A percentile compares a stretch with the other conserved stretches of the same genome.
Conservation (phyloP, 1,139 yeast genomes). For the Blastobotrys persicus region DNA sequence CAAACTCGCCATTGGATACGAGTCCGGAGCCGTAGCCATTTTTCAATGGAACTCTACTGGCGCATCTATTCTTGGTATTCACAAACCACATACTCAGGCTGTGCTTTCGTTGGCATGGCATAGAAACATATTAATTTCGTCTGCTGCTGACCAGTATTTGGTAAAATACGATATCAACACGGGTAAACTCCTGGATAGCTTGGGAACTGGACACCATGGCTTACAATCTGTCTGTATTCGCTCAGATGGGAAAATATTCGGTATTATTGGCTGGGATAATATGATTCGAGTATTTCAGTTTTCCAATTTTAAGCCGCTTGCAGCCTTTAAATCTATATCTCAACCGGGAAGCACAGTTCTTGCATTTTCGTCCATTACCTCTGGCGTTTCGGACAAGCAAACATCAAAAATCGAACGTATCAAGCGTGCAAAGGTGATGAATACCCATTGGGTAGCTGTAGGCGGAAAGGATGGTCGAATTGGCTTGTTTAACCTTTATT, state of each 20-base stretch:
- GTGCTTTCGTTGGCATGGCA: conserved; percentile 32
- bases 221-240: conserved; percentile 32
- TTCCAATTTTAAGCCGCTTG: conserved; percentile 29
- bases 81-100: conserved; percentile 37
- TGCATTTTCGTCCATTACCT: conserved; percentile 24
- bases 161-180: conserved; percentile 27
- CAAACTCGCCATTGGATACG: conserved; percentile 39
- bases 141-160: conserved; percentile 37
- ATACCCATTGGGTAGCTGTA: conserved; percentile 36
- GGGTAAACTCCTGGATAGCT: conserved; percentile 10
- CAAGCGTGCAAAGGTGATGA: not conserved
- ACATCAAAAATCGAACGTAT: conserved; percentile 1
- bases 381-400: not conserved
- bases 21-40: conserved; percentile 32
- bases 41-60: not conserved
- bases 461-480: conserved; percentile 42
- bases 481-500: conserved; percentile 34
- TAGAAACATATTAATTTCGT: conserved; percentile 21
- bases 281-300: conserved; percentile 34
- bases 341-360: conserved; percentile 31
- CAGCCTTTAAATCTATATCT: conserved; percentile 34
- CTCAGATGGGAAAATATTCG: conserved; percentile 33
- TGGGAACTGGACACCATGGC: conserved; percentile 34
- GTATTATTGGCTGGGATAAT: conserved; percentile 44
- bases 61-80: not conserved